Evolutionary conservation across 163 green algal species (phyloP), one percentile per base, ranked within the genome.

Genomic region (Scenedesmus sp.): DNA sequence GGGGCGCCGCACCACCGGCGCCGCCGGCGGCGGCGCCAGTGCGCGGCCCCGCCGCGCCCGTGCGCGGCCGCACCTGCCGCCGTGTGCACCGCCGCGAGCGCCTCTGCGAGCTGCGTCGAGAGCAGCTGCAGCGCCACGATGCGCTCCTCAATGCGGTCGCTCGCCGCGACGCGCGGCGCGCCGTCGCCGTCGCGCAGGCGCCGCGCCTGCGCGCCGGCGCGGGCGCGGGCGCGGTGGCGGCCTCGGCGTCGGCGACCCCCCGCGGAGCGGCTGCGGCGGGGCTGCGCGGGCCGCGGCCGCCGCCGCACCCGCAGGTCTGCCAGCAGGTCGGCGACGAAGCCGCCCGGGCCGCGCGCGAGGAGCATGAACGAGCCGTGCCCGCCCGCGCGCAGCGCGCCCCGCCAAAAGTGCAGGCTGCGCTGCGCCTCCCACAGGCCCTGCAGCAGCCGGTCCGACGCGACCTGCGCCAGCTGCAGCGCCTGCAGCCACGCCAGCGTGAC

Each of bases 391-490:
- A 92, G 73, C 22, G 80, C 77, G 10, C 56, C 45, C 4, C 65
- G 60, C 91, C 91, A 95, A 66, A 94, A 95, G 17, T n/a, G 29
- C 0, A 94, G 77, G 70, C 87, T 84, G 31, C 48, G 60, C 4
- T 92, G 74, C 22, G 50, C 60, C 24, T 36, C 36, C 13, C 4
- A 50, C 24, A 82, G 20, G 2, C 36, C 64, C 4, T 50, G 5
- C 6, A 82, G 63, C 39, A 82, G 53, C 51, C 74, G 63, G 60
- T 80, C 72, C 33, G 60, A 80, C 2, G 60, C 72, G 3, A 64
- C 28, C 47, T 80, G 72, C 22, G 72, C 45, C 60, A 80, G 60
- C 48, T 73, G 72, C 60, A 80, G 60, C 17, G 72, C 39, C 10
- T 65, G 72, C 7, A 80, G 72, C 72, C 72, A 80, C 18, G 60